phyloP scores from a whole-genome alignment of 352 stramenopile genomes.

The Phytophthora cactorum region DNA sequence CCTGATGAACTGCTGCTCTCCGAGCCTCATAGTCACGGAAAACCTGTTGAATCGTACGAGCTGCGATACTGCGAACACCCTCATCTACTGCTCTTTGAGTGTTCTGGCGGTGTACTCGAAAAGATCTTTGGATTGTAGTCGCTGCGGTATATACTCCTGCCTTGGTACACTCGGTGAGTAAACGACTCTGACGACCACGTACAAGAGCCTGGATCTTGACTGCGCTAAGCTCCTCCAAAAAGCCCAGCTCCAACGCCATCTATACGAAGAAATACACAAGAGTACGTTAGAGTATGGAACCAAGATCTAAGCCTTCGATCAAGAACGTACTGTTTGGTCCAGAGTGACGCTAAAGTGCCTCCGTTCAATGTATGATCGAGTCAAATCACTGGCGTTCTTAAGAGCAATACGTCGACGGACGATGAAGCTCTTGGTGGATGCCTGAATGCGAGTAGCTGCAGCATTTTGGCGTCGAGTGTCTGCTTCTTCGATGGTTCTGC shows the following conservation, averaged over 20 bases:
- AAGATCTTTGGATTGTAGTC: constrained; percentile 54
- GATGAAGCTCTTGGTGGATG: constrained; percentile 32
- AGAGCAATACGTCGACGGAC: constrained; percentile 32
- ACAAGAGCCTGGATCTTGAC: constrained; percentile 74
- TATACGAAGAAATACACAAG: constrained; percentile 17
- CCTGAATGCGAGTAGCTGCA: constrained; percentile 52
- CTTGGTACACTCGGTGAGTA: constrained; percentile 50
- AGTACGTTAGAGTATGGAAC: constrained; percentile 8
- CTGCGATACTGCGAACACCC: constrained; percentile 58
- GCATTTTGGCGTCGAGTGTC: constrained; percentile 4
- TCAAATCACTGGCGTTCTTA: constrained; percentile 49
- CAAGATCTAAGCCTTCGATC: neutral
- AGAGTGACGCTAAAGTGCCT: constrained; percentile 58
- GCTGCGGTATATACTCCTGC: constrained; percentile 55
- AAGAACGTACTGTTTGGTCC: constrained; percentile 45
- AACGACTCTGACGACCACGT: constrained; percentile 60
- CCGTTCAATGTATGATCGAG: constrained; percentile 64
- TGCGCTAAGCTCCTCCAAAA: constrained; percentile 54
- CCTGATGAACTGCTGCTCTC: constrained; percentile 30
- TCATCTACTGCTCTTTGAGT: constrained; percentile 13
- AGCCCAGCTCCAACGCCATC: constrained; percentile 45
- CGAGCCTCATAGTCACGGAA: constrained; percentile 41
- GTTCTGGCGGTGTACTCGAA: constrained; percentile 32
- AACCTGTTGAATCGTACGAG: constrained; percentile 51
- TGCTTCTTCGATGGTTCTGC: neutral